Evolutionary conservation across 2,329 filamentous ascomycete species (phyloP).

Genomic region (Davidsoniella neocaledoniae): DNA sequence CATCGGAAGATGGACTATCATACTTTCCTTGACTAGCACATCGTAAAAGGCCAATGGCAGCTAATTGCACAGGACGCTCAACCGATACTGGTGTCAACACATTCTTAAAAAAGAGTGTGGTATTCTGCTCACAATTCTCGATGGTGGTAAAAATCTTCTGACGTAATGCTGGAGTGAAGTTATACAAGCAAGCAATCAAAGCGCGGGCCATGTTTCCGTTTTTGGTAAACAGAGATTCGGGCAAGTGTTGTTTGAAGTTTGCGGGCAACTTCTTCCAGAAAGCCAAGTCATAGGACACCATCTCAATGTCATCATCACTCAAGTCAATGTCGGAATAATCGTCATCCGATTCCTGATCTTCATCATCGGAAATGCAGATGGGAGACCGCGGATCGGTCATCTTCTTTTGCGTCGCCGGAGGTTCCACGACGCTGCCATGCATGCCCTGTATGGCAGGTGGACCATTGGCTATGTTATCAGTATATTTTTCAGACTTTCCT

Average conservation of each 20-base stretch:
- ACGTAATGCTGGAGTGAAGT: constrained; percentile 1
- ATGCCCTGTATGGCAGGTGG: background rate
- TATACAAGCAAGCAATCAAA: constrained; percentile 4
- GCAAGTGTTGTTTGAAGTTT: constrained; percentile 6
- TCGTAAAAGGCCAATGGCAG: constrained; percentile 4
- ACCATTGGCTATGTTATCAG: constrained; percentile 8
- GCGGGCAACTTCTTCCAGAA: constrained; percentile 5
- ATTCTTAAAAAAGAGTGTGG: too few relatives aligned
- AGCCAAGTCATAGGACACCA: constrained; percentile 4
- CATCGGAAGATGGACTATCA: background rate
- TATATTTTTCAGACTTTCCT: background rate
- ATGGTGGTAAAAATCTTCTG: constrained; percentile 1
- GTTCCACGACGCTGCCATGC: background rate
- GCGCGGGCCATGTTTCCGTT: constrained; percentile 3
- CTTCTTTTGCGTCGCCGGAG: background rate
- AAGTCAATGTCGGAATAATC: constrained; percentile 18
- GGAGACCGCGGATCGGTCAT: background rate
- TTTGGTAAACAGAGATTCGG: background rate
- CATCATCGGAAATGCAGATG: constrained; percentile 16
- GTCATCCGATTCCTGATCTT: constrained; percentile 14
- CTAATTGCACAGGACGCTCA: constrained; percentile 1
- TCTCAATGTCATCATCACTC: constrained; percentile 17
- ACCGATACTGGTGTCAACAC: too few relatives aligned
- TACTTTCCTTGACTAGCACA: background rate
- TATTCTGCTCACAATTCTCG: background rate